These are phyloP conservation scores for Alternaria sp. DNA, from an alignment of 2,329 filamentous ascomycete species.

Conservation along the genomic window DNA sequence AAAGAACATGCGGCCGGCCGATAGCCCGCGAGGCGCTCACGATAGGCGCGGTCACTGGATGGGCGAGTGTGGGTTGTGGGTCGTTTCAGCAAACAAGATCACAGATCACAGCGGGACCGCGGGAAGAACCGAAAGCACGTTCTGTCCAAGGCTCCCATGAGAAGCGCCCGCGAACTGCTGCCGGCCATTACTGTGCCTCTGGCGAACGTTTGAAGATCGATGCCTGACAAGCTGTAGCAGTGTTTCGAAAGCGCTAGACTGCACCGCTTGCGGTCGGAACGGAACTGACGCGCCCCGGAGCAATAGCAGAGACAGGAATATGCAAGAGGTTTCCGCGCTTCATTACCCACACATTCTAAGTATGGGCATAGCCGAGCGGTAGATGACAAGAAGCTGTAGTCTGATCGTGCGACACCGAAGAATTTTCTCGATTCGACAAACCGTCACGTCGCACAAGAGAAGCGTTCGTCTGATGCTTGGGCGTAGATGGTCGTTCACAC, in stretches of 20 bases:
- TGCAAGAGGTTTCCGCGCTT: conserved; percentile 12
- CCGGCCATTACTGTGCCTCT: conserved; percentile 20
- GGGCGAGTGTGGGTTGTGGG: conserved; percentile 21
- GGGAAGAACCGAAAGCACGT: conserved; percentile 27
- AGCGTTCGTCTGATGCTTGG: conserved; percentile 18
- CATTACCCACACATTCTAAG: conserved; percentile 22
- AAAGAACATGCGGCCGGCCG: conserved; percentile 12
- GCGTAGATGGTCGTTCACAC: conserved; percentile 20
- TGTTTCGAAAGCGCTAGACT: conserved; percentile 1
- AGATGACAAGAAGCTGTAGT: conserved; percentile 11
- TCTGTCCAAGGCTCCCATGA: conserved; percentile 18
- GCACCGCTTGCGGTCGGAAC: conserved; percentile 1
- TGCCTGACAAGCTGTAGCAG: conserved; percentile 1
- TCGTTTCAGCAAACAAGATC: conserved; percentile 25
- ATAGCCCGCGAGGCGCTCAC: conserved; percentile 24
- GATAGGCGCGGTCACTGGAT: conserved; percentile 24
- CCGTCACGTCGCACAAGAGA: conserved; percentile 16
- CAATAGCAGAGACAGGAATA: conserved; percentile 8
- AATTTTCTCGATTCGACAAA: neutral
- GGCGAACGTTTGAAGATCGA: conserved; percentile 7
- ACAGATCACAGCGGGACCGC: conserved; percentile 12
- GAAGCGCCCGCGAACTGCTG: conserved; percentile 31
- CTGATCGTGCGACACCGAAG: conserved; percentile 8
- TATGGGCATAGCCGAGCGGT: conserved; percentile 23
- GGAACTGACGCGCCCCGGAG: conserved; percentile 9